phyloP scores from a whole-genome alignment of 1,284 basidiomycete genomes.

The Cutaneotrichosporon sp. region DNA sequence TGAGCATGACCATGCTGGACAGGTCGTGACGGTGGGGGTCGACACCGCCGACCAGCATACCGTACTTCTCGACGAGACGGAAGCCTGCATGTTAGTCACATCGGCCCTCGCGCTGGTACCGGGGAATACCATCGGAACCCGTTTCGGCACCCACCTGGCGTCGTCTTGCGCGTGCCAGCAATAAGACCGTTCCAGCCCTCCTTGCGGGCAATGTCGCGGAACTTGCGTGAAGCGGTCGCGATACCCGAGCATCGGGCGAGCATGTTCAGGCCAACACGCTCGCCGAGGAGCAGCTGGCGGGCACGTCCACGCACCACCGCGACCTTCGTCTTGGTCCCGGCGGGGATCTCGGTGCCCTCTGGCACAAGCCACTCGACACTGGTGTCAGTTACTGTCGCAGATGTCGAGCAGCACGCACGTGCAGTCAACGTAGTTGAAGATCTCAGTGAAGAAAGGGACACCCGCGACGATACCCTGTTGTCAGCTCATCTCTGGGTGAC shows the following conservation, averaged over 20 bases:
- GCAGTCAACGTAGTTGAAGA: slow-evolving; percentile 87
- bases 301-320: slow-evolving; percentile 89
- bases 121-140: too few species aligned
- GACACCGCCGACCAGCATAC: slow-evolving; percentile 95
- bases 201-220: slow-evolving; percentile 72
- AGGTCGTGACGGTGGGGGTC: slow-evolving; percentile 96
- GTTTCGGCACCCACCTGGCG: slow-evolving; percentile 77
- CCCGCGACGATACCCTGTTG: slow-evolving; percentile 81
- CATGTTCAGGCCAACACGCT: slow-evolving; percentile 89
- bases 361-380: slow-evolving; percentile 89
- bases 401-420: slow-evolving; percentile 58
- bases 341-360: slow-evolving; percentile 79
- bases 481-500: neutral
- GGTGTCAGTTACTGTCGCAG: too few species aligned
- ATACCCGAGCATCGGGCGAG: slow-evolving; percentile 95
- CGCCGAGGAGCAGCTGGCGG: slow-evolving; percentile 83
- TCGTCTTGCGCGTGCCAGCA: slow-evolving; percentile 95
- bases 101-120: too few species aligned
- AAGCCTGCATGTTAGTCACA: too few species aligned
- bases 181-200: slow-evolving; percentile 84
- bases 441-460: slow-evolving; percentile 90
- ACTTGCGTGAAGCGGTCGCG: slow-evolving; percentile 77
- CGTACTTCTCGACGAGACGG: slow-evolving; percentile 96
- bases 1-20: slow-evolving; percentile 99
- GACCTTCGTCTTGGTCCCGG: slow-evolving; percentile 62